Base-by-base conservation (phyloP, 2,329 filamentous ascomycete genomes). In the Colletotrichum lindemuthianum region DNA sequence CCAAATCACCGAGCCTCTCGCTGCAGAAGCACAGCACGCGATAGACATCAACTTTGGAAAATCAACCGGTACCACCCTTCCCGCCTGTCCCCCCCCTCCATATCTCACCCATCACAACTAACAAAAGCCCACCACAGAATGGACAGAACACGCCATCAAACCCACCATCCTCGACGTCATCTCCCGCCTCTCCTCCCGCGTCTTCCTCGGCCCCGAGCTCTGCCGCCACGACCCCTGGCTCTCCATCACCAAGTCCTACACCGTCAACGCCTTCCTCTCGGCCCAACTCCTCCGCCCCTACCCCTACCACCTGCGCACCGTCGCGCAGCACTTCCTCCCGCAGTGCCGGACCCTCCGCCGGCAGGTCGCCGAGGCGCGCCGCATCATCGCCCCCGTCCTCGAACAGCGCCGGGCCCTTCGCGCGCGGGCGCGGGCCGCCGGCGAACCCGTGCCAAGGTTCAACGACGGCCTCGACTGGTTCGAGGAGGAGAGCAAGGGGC, bases 201-300 rank as follows among this genome's bases (percentile, higher is more conserved):
- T 84, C 3, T 85, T 85, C 63, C 71, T 85, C 2, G 83, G 83
- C 4, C 68, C 72, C 4, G 72, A 75, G 4, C 69, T 84, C 11
- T 82, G 80, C 70, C 79, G 80, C 6, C 76, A 85, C 67, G 70
- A 78, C 36, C 72, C 76, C 40, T 86, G 83, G 83, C 75, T 84
- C 15, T 70, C 78, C 1, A 77, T 83, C 56, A 71, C 78, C 47
- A 73, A 80, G 71, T 71, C 75, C 4, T 63, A 66, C 51, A 63
- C 59, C 44, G 39, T 66, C 12, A 61, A 60, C 11, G 43, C 36
- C 7, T 66, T 67, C 54, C 7, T 45, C 12, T 55, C 50, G 13
- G 66, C 54, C 10, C 10, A 53, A 24, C 33, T 16, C 4, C 34
- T 67, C 24, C 54, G 59, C 9, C 36, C 9, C 0, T 63, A 55